A percentile compares a stretch with the other conserved stretches of the same genome.
Evolutionary conservation across 2,329 filamentous ascomycete species (phyloP).

Genomic region (Aureobasidium sp.): DNA sequence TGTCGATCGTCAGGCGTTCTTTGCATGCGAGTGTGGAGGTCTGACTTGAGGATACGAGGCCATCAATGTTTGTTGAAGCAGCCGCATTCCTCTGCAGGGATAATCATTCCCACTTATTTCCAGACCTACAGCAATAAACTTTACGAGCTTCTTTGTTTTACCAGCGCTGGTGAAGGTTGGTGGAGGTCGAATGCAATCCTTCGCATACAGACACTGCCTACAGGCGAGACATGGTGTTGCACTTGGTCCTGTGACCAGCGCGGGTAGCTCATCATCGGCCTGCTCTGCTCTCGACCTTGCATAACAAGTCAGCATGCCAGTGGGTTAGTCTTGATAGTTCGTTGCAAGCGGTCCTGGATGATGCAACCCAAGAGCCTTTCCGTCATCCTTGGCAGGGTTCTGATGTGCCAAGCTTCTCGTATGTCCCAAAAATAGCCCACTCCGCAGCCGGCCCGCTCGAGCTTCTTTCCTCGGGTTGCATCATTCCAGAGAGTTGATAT

Average conservation of each 20-base stretch:
- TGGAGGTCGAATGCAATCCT: background rate
- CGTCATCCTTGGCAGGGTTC: background rate
- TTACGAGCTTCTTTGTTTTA: background rate
- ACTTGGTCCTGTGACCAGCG: background rate
- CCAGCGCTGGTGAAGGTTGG: background rate
- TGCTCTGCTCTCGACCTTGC: background rate
- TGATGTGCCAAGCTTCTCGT: slow-evolving; percentile 5
- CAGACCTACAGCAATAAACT: background rate
- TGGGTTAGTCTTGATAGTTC: background rate
- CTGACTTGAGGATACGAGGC: background rate
- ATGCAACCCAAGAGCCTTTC: background rate
- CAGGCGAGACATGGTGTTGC: background rate
- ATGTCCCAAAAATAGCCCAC: background rate
- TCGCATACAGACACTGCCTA: background rate
- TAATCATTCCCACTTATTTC: background rate
- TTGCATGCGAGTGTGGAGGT: background rate
- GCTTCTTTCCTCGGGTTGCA: background rate
- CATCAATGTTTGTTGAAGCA: background rate
- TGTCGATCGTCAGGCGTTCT: slow-evolving; percentile 2
- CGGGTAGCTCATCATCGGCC: background rate
- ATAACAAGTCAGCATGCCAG: background rate
- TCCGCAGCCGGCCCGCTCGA: background rate
- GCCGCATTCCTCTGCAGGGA: background rate
- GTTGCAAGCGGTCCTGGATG: background rate
- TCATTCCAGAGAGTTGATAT: background rate